phyloP scores from a whole-genome alignment of 164 flowering plant genomes.

The Chimonanthus salicifolius region DNA sequence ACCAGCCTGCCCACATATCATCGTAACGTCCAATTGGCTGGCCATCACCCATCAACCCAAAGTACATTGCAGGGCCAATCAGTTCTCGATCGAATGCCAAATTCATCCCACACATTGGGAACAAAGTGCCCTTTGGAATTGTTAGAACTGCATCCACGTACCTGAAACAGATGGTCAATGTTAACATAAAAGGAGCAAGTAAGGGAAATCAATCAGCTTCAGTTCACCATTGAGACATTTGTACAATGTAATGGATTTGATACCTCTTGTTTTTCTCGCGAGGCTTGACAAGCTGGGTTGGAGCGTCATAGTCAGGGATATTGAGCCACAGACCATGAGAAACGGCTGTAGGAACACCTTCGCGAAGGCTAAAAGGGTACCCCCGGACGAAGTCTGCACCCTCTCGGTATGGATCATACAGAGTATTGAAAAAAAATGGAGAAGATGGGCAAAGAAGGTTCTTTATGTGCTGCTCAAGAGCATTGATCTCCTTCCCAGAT shows the following conservation, averaged over 20 bases:
- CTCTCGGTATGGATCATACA: slow-evolving; percentile 73
- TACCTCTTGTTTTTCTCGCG: slow-evolving; percentile 73
- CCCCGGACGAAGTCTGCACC: slow-evolving; percentile 91
- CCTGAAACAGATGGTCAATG: slow-evolving; percentile 24
- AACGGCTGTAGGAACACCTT: slow-evolving; percentile 79
- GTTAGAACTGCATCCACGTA: slow-evolving; percentile 82
- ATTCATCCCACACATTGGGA: slow-evolving; percentile 88
- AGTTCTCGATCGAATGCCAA: slow-evolving; percentile 67
- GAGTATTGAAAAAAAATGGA: slow-evolving; percentile 82
- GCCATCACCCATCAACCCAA: slow-evolving; percentile 87
- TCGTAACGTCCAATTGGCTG: slow-evolving; percentile 86
- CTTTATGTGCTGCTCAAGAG: slow-evolving; percentile 77
- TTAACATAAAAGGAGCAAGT: background rate
- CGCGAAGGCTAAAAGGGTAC: slow-evolving; percentile 79
- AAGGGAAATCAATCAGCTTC: background rate
- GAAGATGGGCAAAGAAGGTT: slow-evolving; percentile 67
- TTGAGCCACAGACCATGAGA: slow-evolving; percentile 86
- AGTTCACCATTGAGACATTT: background rate
- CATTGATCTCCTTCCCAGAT: slow-evolving; percentile 48
- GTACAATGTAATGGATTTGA: background rate
- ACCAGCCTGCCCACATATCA: slow-evolving; percentile 93
- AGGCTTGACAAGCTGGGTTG: slow-evolving; percentile 85
- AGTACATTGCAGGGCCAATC: slow-evolving; percentile 85
- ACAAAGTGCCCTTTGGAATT: slow-evolving; percentile 71
- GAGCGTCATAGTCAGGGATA: slow-evolving; percentile 87